Base-by-base conservation (phyloP, 768 basidiomycete genomes). In the Boletus tylopilopsis region DNA sequence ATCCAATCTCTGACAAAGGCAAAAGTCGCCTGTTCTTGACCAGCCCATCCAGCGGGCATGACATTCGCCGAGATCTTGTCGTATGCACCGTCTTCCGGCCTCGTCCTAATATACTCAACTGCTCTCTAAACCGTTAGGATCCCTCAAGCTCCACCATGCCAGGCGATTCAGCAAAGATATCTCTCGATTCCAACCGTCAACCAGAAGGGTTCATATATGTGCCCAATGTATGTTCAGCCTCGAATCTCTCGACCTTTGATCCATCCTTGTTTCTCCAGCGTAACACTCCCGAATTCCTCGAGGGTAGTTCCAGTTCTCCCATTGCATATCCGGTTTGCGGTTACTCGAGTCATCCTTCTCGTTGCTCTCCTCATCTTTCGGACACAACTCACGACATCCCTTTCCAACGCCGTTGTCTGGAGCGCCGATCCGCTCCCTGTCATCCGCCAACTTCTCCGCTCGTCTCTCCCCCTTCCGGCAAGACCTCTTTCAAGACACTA, bases 231-330 rank as follows among this genome's bases (percentile, higher is more conserved):
- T 42, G 64, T 52, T 6, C 33, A 33, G 4, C 25, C 27, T 38
- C 29, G 22, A 12, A 9, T 21, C 5, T 30, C 30, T 21, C 1
- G 11, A n/a, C 10, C 9, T 37, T 33, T 53, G 45, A 45, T 41
- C 21, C 24, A 18, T 27, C 19, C 30, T 21, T 45, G 4, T 38
- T 19, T n/a, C 12, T 19, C 4, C 47, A 64, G 57, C 34, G 59
- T 33, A 24, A 59, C 29, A 60, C 63, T 6, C 64, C 67, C n/a
- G 64, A 64, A 45, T 68, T 68, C 45, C 64, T 65, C 6, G 64
- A 45, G 21, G 68, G 67, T 6, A 58, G 62, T 36, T 68, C 68
- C 12, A 58, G 51, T 42, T 70, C 68, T 38, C 62, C 58, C 6
- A 22, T 70, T 34, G 67, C 52, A 23, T 66, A 64, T 24, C 66